phyloP scores from a whole-genome alignment of 2,329 filamentous ascomycete species.

The Magnaporthiopsis incrustans region DNA sequence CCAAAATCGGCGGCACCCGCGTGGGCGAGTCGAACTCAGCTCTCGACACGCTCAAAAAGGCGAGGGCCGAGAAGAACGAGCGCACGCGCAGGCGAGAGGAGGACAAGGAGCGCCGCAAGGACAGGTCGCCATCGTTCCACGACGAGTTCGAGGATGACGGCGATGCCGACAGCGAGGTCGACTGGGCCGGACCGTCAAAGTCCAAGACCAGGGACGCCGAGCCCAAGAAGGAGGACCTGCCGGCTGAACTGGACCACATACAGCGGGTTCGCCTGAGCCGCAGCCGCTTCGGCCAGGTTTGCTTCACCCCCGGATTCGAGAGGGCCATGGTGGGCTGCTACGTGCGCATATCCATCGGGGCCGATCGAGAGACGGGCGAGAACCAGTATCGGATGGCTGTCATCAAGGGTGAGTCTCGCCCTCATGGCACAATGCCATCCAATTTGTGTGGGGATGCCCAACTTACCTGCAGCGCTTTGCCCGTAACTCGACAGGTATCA shows the following conservation, averaged over 20 bases:
- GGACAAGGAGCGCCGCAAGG: conserved; percentile 48
- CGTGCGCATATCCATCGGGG: conserved; percentile 74
- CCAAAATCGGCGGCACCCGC: conserved; percentile 55
- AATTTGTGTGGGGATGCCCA: not conserved
- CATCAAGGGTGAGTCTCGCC: conserved; percentile 60
- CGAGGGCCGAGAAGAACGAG: conserved; percentile 56
- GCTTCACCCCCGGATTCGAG: conserved; percentile 88
- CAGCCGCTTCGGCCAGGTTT: conserved; percentile 80
- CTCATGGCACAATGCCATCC: too few relatives aligned
- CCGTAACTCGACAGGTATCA: conserved; percentile 51
- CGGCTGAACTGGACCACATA: conserved; percentile 69
- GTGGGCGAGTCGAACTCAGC: conserved; percentile 61
- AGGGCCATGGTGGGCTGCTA: conserved; percentile 75
- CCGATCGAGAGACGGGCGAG: conserved; percentile 62
- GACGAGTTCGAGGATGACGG: conserved; percentile 42
- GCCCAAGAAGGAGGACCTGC: conserved; percentile 52
- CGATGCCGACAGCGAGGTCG: conserved; percentile 71
- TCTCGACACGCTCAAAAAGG: conserved; percentile 61
- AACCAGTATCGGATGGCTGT: conserved; percentile 81
- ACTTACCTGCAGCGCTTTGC: conserved; percentile 1
- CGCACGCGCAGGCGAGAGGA: conserved; percentile 55
- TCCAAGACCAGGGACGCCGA: conserved; percentile 43
- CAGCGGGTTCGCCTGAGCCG: conserved; percentile 78
- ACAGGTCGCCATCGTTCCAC: conserved; percentile 20
- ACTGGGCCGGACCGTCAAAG: conserved; percentile 52